Conservation (phyloP, 441 rosid genomes). For the Adansonia madagascariensis region DNA sequence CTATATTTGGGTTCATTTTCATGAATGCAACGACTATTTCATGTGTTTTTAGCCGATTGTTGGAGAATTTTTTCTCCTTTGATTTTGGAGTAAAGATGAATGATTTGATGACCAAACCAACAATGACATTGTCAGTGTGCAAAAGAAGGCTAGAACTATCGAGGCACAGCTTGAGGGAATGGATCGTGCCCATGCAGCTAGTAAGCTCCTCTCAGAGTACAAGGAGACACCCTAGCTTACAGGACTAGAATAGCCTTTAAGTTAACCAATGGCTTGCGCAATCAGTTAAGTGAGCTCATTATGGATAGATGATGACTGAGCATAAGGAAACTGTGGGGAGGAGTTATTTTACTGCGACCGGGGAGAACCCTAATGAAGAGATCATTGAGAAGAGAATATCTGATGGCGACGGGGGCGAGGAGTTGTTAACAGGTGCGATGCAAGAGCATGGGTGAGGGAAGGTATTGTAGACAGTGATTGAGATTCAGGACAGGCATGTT, state of each 20-base stretch:
- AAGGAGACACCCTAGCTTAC: constrained; percentile 80
- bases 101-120: constrained; percentile 96
- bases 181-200: constrained; percentile 83
- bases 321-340: constrained; percentile 87
- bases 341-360: constrained; percentile 89
- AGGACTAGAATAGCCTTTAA: constrained; percentile 59
- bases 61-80: background rate
- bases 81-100: constrained; percentile 58
- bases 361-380: constrained; percentile 81
- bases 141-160: constrained; percentile 65
- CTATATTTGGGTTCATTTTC: background rate
- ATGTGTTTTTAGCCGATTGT: background rate
- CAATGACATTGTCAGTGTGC: constrained; percentile 64
- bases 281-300: constrained; percentile 85
- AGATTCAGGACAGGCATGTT: constrained; percentile 85
- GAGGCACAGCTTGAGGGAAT: constrained; percentile 79
- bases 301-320: constrained; percentile 92
- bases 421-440: constrained; percentile 64
- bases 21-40: background rate
- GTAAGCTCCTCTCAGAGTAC: constrained; percentile 76
- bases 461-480: constrained; percentile 82
- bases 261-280: constrained; percentile 81
- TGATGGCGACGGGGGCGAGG: constrained; percentile 74
- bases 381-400: constrained; percentile 78
- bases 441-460: constrained; percentile 92